These are phyloP conservation scores for Dictyostelium purpureum DNA, from an alignment of 78 protist genomes.

Conservation along the genomic window DNA sequence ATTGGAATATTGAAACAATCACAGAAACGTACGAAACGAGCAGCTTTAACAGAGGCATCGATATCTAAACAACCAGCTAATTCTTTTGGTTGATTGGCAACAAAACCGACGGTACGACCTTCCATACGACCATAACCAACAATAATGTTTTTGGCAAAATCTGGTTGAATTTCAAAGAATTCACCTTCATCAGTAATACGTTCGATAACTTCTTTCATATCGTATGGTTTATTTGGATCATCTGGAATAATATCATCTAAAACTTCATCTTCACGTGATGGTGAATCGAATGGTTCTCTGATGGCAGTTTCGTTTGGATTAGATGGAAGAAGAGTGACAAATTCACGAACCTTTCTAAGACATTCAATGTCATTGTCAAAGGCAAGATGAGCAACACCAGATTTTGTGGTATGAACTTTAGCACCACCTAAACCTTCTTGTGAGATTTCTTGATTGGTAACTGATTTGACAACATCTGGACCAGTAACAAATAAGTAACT, in stretches of 20 bases:
- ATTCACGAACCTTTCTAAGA: slow-evolving; percentile 79
- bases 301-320: slow-evolving; percentile 87
- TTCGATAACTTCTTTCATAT: slow-evolving; percentile 94
- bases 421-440: slow-evolving; percentile 98
- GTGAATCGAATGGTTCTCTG: slow-evolving; percentile 77
- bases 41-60: slow-evolving; percentile 96
- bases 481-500: slow-evolving; percentile 98
- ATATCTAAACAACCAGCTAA: slow-evolving; percentile 98
- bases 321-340: slow-evolving; percentile 90
- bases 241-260: slow-evolving; percentile 74
- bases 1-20: slow-evolving; percentile 98
- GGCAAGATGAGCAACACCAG: slow-evolving; percentile 95
- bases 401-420: slow-evolving; percentile 87
- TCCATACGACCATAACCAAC: slow-evolving; percentile 96
- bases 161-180: slow-evolving; percentile 96
- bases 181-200: slow-evolving; percentile 92
- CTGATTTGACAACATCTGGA: slow-evolving; percentile 98
- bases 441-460: slow-evolving; percentile 91
- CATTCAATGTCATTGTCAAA: slow-evolving; percentile 95
- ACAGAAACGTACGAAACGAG: slow-evolving; percentile 96
- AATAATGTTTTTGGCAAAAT: slow-evolving; percentile 95
- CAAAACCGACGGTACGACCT: slow-evolving; percentile 97
- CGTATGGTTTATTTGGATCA: slow-evolving; percentile 95
- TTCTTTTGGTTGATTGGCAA: slow-evolving; percentile 98
- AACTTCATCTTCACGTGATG: slow-evolving; percentile 69